These are phyloP conservation scores for Coemansia biformis DNA, from an alignment of 192 early-diverging fungal species.

Conservation along the genomic window DNA sequence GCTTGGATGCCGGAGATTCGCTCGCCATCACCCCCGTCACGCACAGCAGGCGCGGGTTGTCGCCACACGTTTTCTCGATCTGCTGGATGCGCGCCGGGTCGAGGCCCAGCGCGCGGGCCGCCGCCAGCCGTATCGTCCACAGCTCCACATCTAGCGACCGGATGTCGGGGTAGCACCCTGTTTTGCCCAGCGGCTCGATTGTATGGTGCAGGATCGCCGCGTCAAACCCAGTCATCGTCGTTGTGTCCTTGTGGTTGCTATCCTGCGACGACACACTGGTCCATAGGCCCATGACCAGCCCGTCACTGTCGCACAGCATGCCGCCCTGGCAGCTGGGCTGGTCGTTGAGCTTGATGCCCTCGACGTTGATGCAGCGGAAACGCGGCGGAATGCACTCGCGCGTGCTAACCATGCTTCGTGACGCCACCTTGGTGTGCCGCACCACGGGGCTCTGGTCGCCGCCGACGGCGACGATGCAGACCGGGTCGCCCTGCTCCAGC, in stretches of 20 bases:
- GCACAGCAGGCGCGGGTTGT: constrained; percentile 55
- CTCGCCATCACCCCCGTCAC: constrained; percentile 54
- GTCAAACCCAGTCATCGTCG: constrained; percentile 54
- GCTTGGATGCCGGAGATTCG: constrained; percentile 48
- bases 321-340: constrained; percentile 63
- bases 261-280: constrained; percentile 69
- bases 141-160: constrained; percentile 61
- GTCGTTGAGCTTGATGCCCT: constrained; percentile 69
- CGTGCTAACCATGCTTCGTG: constrained; percentile 57
- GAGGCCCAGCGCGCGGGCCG: constrained; percentile 62
- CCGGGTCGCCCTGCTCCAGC: constrained; percentile 52
- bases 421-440: constrained; percentile 38
- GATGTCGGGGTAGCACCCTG: constrained; percentile 47
- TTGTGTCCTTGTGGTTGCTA: constrained; percentile 58
- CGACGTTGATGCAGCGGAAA: constrained; percentile 71
- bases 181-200: constrained; percentile 46
- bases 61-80: constrained; percentile 42
- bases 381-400: constrained; percentile 66
- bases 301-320: constrained; percentile 56
- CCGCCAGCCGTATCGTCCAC: constrained; percentile 66
- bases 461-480: constrained; percentile 60
- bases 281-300: constrained; percentile 60
- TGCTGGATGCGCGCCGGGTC: constrained; percentile 55
- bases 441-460: constrained; percentile 60
- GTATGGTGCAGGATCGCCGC: constrained; percentile 32